Evolutionary conservation across 2,329 filamentous ascomycete genomes (phyloP), one percentile per base, ranked within the genome.

Genomic region (Fusarium protoensiforme): DNA sequence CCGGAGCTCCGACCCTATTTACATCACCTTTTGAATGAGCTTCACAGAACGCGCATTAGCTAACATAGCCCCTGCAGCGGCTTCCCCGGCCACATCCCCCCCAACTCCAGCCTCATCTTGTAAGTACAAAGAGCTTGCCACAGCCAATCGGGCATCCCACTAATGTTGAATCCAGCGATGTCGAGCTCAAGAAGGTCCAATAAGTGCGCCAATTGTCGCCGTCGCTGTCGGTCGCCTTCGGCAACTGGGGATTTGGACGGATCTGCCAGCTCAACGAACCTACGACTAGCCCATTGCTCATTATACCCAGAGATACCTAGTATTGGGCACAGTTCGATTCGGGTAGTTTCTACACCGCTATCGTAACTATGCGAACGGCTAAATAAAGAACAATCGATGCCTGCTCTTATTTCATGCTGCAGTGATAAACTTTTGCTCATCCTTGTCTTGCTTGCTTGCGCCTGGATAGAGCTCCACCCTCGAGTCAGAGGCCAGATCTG

Each of bases 21-120:
- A 22, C 29, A 53, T 36, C 16, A 31, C 22, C 14, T 35, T 35
- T 39, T 11, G 18, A 13, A 14, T 14, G 31, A 31, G 10, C n/a
- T 33, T 33, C 29, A 53, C 35, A 31, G 2, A 29, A 9, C 11
- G 51, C 29, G 14, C 29, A 48, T 33, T 7, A 27, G 61, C 75
- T 74, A 64, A 78, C 67, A 58, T 27, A 13, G 18, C 61, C 22
- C n/a, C 35, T 71, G 68, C 73, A 95, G 93, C 77, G 94, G 94
- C 64, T 96, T 95, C 86, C 90, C 92, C 36, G 92, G 91, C 65
- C 86, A 92, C 78, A 97, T 97, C 72, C 94, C 94, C 69, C 83
- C 91, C 41, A 90, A 92, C 78, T 85, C 94, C n/a, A 90, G 88
- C 74, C 88, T 97, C 71, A 88, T 97, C 85, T 97, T 97, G 94